Evolutionary conservation across 257 asterid genomes (phyloP).

Genomic region (Solanum piurae): DNA sequence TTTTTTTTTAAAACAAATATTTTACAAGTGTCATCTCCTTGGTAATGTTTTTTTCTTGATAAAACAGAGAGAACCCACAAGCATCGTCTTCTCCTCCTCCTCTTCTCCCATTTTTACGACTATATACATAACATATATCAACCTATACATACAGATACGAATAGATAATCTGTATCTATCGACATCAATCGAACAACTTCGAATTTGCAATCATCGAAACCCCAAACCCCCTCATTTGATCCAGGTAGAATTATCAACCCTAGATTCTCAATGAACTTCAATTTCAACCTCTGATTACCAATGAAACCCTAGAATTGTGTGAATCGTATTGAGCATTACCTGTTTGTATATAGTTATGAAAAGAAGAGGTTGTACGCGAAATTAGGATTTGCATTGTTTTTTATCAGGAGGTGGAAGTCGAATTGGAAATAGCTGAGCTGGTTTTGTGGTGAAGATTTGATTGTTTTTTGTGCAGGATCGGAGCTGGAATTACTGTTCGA

Average conservation of each 20-base stretch:
- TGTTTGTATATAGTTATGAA: not conserved
- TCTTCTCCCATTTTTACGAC: slow-evolving; percentile 7
- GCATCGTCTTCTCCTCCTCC: slow-evolving; percentile 1
- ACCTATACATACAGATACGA: not conserved
- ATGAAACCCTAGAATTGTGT: slow-evolving; percentile 3
- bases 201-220: slow-evolving; percentile 13
- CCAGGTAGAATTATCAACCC: slow-evolving; percentile 21
- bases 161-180: slow-evolving; percentile 1
- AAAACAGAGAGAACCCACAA: not conserved
- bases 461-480: not conserved
- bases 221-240: slow-evolving; percentile 12
- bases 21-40: slow-evolving; percentile 22
- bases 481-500: slow-evolving; percentile 1
- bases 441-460: not conserved
- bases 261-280: slow-evolving; percentile 2
- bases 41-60: slow-evolving; percentile 9
- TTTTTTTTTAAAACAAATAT: not conserved
- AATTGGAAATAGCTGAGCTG: not conserved
- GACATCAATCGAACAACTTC: slow-evolving; percentile 19
- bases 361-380: not conserved
- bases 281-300: slow-evolving; percentile 20
- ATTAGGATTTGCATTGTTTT: not conserved
- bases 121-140: not conserved
- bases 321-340: not conserved
- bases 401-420: not conserved